Evolutionary conservation across 805 yeast genomes (phyloP), one percentile per base, ranked within the genome.

Genomic region (Danielia oregonensis): DNA sequence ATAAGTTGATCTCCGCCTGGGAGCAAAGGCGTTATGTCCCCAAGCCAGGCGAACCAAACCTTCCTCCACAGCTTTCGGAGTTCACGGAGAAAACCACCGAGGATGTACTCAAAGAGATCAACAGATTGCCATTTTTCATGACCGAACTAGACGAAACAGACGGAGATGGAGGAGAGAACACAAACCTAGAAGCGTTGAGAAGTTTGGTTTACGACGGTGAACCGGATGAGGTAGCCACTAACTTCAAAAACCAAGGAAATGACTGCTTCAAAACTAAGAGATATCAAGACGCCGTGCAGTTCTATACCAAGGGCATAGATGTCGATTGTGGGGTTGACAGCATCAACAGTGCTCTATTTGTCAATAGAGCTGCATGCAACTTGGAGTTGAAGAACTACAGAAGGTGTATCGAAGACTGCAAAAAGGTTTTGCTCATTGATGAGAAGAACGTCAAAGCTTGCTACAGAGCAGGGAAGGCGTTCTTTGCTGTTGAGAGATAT

Each of bases 121-220:
- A 87, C 55, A 72, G 85, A 50, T 63, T 87, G 55, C 98, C 98
- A 6, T 84, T 93, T 48, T 93, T 93, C 68, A 93, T 93, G 98
- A 88, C 88, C 11, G 74, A 82, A 47, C 62, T 87, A 12, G 94
- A 84, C 49, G 85, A 77, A 19, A 75, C 79, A 2, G 87, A 84
- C 46, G 88, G 85, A 11, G 80, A 73, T 4, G 86, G 85, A 29
- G 91, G 88, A 21, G 82, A 79, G 28, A 86, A 85, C 51, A 53
- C 69, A 4, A 81, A 78, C 33, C 62, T 93, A 12, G 97, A 91
- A 54, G 98, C 98, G 0, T 69, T 93, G 37, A 82, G 82, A 53
- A 91, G 96, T 4, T 66, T 93, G 47, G 96, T 94, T 0, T 88
- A 86, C 53, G 98, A 93, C 32, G 98, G 97, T 29, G 95, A 87